Evolutionary conservation across 2,329 filamentous ascomycete species (phyloP).

Genomic region (Colletotrichum sp.): DNA sequence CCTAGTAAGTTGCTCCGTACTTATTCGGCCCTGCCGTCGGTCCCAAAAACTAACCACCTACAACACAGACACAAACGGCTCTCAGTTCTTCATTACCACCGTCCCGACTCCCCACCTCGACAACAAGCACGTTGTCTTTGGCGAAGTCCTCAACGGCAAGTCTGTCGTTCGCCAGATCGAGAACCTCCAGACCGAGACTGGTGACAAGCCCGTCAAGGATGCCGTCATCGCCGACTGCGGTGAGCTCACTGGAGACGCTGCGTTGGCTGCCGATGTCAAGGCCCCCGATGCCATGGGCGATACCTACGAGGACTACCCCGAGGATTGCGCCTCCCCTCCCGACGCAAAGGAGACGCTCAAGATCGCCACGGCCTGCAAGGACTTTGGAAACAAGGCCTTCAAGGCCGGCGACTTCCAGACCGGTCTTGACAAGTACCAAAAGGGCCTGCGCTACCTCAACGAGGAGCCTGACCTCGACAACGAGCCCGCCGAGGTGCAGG

Average conservation of each 20-base stretch:
- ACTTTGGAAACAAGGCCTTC: constrained; percentile 91
- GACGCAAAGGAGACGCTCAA: constrained; percentile 72
- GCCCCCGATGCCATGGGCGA: constrained; percentile 83
- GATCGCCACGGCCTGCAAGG: constrained; percentile 86
- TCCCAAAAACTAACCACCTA: constrained; percentile 1
- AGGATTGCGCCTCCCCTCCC: constrained; percentile 73
- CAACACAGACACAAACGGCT: constrained; percentile 82
- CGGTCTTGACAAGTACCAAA: constrained; percentile 91
- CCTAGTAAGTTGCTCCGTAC: constrained; percentile 63
- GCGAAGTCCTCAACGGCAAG: constrained; percentile 92
- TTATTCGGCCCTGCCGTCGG: neutral
- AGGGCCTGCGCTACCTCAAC: constrained; percentile 87
- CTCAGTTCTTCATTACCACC: constrained; percentile 98
- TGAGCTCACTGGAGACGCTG: constrained; percentile 76
- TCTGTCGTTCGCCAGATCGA: constrained; percentile 89
- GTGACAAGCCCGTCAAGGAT: constrained; percentile 79
- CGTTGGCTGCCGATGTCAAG: constrained; percentile 70
- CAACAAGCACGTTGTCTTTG: constrained; percentile 96
- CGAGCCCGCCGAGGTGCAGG: constrained; percentile 71
- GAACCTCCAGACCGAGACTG: constrained; percentile 74
- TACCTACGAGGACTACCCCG: constrained; percentile 93
- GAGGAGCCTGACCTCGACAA: constrained; percentile 79
- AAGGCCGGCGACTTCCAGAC: constrained; percentile 74
- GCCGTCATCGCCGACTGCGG: constrained; percentile 84
- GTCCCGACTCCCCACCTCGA: constrained; percentile 94